These are phyloP conservation scores for Voacanga thouarsii DNA, from an alignment of 257 asterid genomes.

Conservation along the genomic window DNA sequence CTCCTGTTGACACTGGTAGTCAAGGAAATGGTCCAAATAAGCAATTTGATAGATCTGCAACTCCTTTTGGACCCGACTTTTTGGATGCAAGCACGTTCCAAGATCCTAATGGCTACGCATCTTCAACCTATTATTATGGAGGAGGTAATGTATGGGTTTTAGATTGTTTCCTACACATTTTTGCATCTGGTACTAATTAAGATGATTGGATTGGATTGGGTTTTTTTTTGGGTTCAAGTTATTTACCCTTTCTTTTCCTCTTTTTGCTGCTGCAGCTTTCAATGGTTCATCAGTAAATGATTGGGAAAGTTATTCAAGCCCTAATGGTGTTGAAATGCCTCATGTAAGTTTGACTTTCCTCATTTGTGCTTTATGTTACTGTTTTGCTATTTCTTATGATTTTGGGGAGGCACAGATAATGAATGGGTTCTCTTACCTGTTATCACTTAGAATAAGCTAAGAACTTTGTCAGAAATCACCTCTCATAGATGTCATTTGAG, in stretches of 20 bases:
- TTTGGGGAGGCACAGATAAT: background rate
- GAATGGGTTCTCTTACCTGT: background rate
- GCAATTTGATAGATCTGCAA: constrained; percentile 31
- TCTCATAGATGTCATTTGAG: background rate
- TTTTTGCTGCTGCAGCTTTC: constrained; percentile 16
- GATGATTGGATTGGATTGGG: background rate
- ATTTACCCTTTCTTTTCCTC: background rate
- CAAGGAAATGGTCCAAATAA: constrained; percentile 27
- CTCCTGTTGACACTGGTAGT: constrained; percentile 22
- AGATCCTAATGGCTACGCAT: constrained; percentile 27
- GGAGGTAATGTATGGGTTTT: constrained; percentile 16
- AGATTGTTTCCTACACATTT: background rate
- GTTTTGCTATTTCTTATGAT: background rate
- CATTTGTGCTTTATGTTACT: background rate
- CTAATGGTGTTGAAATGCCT: constrained; percentile 34
- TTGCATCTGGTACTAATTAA: background rate
- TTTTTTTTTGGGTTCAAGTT: background rate
- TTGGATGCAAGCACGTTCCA: constrained; percentile 30
- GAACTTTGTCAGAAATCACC: background rate
- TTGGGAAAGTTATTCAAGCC: constrained; percentile 33
- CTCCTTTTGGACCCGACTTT: constrained; percentile 31
- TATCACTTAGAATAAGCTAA: background rate
- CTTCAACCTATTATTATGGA: constrained; percentile 38
- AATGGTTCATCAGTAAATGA: constrained; percentile 32
- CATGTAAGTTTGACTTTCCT: constrained; percentile 22